These are phyloP conservation scores for Rosellinia necatrix DNA, from an alignment of 2,329 filamentous ascomycete species.

Conservation along the genomic window DNA sequence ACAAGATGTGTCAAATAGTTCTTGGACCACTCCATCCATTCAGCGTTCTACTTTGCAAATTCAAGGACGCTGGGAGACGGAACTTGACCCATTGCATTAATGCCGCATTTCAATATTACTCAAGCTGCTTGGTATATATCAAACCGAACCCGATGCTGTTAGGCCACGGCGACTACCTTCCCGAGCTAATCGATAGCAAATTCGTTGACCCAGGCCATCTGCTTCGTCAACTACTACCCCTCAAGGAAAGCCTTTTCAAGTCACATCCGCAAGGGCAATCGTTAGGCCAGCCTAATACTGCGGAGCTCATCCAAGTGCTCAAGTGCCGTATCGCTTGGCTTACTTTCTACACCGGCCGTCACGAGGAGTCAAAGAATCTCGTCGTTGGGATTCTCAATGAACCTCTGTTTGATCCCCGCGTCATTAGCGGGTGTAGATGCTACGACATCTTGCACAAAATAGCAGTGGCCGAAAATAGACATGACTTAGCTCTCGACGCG, in stretches of 20 bases:
- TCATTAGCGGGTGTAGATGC: conserved; percentile 2
- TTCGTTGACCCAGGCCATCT: neutral
- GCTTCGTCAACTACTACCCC: neutral
- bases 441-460: conserved; percentile 11
- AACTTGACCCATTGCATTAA: neutral
- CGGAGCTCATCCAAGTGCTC: neutral
- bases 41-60: neutral
- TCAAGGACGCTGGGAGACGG: neutral
- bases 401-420: neutral
- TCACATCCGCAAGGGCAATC: neutral
- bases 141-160: neutral
- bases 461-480: conserved; percentile 5
- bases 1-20: neutral
- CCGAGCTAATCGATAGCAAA: neutral
- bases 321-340: conserved; percentile 10
- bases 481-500: neutral
- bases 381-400: neutral
- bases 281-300: neutral
- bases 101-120: neutral
- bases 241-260: neutral
- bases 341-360: neutral
- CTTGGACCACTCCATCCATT: neutral
- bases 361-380: neutral
- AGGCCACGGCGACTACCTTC: neutral
- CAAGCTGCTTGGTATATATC: neutral